phyloP scores from a whole-genome alignment of 495 filamentous ascomycete species.

The Diplogelasinospora grovesii region DNA sequence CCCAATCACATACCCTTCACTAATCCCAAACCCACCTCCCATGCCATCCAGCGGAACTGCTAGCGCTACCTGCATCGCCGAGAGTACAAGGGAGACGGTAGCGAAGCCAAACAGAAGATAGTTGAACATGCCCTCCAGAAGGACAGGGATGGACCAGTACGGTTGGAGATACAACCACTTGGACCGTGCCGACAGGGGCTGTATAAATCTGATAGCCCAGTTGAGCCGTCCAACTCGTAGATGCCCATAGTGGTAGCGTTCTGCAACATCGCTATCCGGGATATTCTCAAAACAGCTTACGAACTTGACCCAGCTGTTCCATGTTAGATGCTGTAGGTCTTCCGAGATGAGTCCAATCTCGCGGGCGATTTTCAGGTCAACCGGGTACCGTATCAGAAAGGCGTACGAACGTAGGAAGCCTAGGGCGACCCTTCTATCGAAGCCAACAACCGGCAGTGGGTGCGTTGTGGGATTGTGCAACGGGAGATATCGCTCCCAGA shows the following conservation, averaged over 20 bases:
- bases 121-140: conserved; percentile 3
- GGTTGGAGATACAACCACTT: conserved; percentile 1
- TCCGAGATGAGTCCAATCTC: not conserved
- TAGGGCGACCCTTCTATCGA: not conserved
- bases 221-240: not conserved
- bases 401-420: not conserved
- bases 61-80: not conserved
- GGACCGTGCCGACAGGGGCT: not conserved
- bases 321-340: not conserved
- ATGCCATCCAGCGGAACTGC: not conserved
- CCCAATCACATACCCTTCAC: not conserved
- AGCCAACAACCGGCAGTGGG: too few species aligned
- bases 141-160: not conserved
- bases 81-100: not conserved
- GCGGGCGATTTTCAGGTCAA: not conserved
- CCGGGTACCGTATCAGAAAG: not conserved
- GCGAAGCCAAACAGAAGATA: not conserved
- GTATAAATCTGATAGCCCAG: not conserved
- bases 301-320: not conserved
- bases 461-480: too few species aligned
- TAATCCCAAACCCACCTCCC: not conserved
- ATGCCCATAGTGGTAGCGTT: not conserved
- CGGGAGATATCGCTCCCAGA: conserved; percentile 8
- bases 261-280: not conserved
- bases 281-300: not conserved